A percentile compares a stretch with the other conserved stretches of the same genome.
These are phyloP conservation scores for Hypoxylon sp. DNA, from an alignment of 2,329 filamentous ascomycete species.

Conservation along the genomic window DNA sequence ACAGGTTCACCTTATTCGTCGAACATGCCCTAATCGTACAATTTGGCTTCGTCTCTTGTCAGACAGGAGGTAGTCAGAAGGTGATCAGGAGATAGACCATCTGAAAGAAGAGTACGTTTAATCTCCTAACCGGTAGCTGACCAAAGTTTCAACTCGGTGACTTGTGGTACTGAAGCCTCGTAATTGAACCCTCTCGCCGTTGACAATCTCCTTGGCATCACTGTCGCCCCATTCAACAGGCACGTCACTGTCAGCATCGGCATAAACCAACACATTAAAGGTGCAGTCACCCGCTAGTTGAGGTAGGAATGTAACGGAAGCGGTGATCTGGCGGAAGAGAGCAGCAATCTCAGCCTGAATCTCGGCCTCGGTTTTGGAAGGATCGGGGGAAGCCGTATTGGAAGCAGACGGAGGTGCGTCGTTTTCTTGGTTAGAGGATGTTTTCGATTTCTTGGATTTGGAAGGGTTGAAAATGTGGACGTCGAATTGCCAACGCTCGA, in stretches of 20 bases:
- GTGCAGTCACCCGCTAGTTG: slow-evolving; percentile 96
- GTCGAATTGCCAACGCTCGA: slow-evolving; percentile 98
- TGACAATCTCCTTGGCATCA: slow-evolving; percentile 95
- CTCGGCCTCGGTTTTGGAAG: slow-evolving; percentile 90
- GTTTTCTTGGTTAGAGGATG: slow-evolving; percentile 78
- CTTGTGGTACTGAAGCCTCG: slow-evolving; percentile 96
- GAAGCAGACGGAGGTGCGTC: slow-evolving; percentile 52
- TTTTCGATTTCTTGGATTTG: slow-evolving; percentile 57
- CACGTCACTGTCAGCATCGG: slow-evolving; percentile 95
- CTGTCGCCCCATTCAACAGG: slow-evolving; percentile 99
- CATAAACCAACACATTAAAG: slow-evolving; percentile 98
- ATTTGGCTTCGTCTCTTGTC: not conserved
- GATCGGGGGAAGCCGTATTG: slow-evolving; percentile 50
- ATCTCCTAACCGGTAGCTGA: slow-evolving; percentile 83
- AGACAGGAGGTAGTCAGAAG: not conserved
- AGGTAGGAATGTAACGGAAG: slow-evolving; percentile 95
- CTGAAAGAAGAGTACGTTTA: slow-evolving; percentile 44
- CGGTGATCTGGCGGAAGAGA: slow-evolving; percentile 97
- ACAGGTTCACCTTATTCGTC: slow-evolving; percentile 2
- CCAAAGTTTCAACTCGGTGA: slow-evolving; percentile 93
- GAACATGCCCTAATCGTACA: slow-evolving; percentile 12
- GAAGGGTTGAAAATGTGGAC: slow-evolving; percentile 63
- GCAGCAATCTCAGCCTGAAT: slow-evolving; percentile 97
- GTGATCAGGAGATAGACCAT: not conserved
- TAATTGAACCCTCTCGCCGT: slow-evolving; percentile 94